Percentiles rank a stretch among this genome's conserved stretches.
Conservation (phyloP, 208 protist genomes). For the Zelonia costaricensis region DNA sequence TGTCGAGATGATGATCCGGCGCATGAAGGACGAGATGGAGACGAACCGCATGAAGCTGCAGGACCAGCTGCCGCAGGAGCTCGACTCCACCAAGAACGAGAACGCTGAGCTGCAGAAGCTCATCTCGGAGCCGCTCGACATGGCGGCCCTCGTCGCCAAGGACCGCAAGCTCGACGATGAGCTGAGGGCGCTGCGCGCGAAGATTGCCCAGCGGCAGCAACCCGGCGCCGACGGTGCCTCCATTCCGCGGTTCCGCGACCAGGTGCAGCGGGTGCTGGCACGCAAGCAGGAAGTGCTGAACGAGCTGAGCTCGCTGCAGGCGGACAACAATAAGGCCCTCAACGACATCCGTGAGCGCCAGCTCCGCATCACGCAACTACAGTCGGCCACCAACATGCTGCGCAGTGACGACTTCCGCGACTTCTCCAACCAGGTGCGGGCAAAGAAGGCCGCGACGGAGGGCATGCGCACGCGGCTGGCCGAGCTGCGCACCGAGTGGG, state of each 20-base stretch:
- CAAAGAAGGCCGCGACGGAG: slow-evolving; percentile 85
- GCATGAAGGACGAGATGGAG: slow-evolving; percentile 88
- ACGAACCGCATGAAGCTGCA: slow-evolving; percentile 87
- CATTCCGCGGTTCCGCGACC: slow-evolving; percentile 80
- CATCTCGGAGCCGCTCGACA: slow-evolving; percentile 86
- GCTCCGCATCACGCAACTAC: slow-evolving; percentile 73
- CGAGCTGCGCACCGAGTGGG: slow-evolving; percentile 87
- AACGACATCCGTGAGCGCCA: slow-evolving; percentile 81
- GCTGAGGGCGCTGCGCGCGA: slow-evolving; percentile 50
- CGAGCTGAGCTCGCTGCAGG: slow-evolving; percentile 72
- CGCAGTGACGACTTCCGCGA: slow-evolving; percentile 85
- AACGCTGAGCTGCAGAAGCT: slow-evolving; percentile 79
- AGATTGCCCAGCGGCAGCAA: slow-evolving; percentile 63
- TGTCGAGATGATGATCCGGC: slow-evolving; percentile 82
- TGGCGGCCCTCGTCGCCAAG: slow-evolving; percentile 52
- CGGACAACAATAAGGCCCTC: slow-evolving; percentile 67
- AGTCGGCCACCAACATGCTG: slow-evolving; percentile 79
- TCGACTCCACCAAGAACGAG: slow-evolving; percentile 70
- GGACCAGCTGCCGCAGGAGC: slow-evolving; percentile 85
- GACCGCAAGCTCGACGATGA: slow-evolving; percentile 79
- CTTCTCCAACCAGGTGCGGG: slow-evolving; percentile 82
- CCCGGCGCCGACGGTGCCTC: slow-evolving; percentile 78
- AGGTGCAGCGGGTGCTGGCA: slow-evolving; percentile 70
- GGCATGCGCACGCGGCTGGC: slow-evolving; percentile 75
- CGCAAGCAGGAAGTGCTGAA: slow-evolving; percentile 74